phyloP scores from a whole-genome alignment of 2,329 filamentous ascomycete genomes.

The Aspergillus pseudonomiae region DNA sequence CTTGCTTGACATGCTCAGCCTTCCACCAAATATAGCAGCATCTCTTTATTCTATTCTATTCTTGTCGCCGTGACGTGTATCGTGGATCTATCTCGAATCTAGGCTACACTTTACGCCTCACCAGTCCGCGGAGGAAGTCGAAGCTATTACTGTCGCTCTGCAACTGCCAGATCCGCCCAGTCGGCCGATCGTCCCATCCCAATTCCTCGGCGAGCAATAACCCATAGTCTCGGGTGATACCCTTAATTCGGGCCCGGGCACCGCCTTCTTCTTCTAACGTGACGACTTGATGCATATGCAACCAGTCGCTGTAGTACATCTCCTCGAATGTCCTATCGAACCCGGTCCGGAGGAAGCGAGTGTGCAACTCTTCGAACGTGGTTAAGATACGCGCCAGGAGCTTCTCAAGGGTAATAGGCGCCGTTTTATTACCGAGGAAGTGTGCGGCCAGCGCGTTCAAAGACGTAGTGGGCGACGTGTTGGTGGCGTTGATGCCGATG shows the following conservation, averaged over 20 bases:
- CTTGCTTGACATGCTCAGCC: constrained; percentile 4
- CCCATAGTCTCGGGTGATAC: constrained; percentile 91
- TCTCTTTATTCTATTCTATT: not conserved
- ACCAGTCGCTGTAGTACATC: constrained; percentile 80
- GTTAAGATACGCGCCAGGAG: constrained; percentile 81
- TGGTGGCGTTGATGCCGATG: constrained; percentile 83
- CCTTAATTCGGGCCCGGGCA: constrained; percentile 73
- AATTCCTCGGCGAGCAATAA: constrained; percentile 83
- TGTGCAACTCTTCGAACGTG: constrained; percentile 76
- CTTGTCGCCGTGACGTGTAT: not conserved
- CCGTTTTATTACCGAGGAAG: constrained; percentile 45
- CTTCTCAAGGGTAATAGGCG: constrained; percentile 71
- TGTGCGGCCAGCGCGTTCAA: constrained; percentile 69
- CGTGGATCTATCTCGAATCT: not conserved
- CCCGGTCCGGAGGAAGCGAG: constrained; percentile 71
- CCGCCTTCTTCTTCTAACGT: constrained; percentile 82
- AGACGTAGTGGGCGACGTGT: constrained; percentile 82
- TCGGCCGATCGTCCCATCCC: constrained; percentile 69
- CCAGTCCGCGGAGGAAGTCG: constrained; percentile 89
- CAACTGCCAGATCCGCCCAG: constrained; percentile 77
- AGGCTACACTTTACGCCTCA: constrained; percentile 73
- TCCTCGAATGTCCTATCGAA: constrained; percentile 74
- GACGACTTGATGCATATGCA: constrained; percentile 75
- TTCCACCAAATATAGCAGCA: not conserved
- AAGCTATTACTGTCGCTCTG: constrained; percentile 99